A percentile compares a stretch with the other conserved stretches of the same genome.
phyloP scores from a whole-genome alignment of 176 grass and related monocot genomes.

The Oryza meyeriana region DNA sequence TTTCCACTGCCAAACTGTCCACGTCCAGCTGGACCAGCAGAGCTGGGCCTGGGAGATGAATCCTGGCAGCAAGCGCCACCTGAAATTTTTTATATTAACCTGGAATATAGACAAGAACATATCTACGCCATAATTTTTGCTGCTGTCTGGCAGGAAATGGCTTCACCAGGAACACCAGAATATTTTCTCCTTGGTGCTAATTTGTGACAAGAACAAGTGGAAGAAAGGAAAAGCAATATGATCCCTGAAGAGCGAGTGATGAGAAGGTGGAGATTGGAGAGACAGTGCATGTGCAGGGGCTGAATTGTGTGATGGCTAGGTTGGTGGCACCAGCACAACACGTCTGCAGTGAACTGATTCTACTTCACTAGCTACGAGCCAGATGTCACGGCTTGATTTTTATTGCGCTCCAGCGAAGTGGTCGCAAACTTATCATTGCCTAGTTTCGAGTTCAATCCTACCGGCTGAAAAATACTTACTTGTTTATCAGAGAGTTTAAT shows the following conservation, averaged over 20 bases:
- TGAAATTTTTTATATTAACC: neutral
- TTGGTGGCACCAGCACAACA: neutral
- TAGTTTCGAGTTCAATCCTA: too few relatives aligned
- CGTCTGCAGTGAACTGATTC: neutral
- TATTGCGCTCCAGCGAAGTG: neutral
- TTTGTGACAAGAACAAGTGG: neutral
- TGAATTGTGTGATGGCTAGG: neutral
- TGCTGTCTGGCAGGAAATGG: neutral
- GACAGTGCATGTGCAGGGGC: slow-evolving; percentile 18
- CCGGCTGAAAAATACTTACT: too few relatives aligned
- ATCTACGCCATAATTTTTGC: neutral
- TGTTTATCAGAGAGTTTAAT: neutral
- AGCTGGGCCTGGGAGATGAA: slow-evolving; percentile 3
- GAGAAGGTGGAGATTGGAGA: neutral
- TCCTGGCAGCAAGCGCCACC: neutral
- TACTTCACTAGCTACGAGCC: neutral
- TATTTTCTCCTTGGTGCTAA: too few relatives aligned
- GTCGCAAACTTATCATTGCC: neutral
- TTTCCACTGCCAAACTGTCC: neutral
- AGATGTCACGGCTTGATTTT: neutral
- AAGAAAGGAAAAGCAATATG: neutral
- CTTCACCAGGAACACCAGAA: neutral
- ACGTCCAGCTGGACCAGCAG: neutral
- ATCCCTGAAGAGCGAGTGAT: neutral
- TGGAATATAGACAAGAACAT: neutral